Percentiles rank a stretch among this genome's conserved stretches.
Evolutionary conservation across 768 basidiomycete genomes (phyloP).

Genomic region (Boletus reticulatus): DNA sequence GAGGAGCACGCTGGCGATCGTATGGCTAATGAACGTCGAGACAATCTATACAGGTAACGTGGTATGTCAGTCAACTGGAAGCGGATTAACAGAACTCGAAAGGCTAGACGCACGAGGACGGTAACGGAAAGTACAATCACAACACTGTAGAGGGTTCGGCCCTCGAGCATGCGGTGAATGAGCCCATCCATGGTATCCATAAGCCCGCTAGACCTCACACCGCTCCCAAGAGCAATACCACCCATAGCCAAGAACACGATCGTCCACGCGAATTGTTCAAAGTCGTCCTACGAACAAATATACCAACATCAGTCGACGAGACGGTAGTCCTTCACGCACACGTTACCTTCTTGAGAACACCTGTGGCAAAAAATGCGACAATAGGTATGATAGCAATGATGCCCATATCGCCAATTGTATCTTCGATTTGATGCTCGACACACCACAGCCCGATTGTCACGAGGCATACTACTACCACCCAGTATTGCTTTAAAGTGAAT

Average conservation of each 20-base stretch:
- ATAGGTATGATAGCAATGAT: conserved; percentile 93
- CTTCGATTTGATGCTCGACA: conserved; percentile 74
- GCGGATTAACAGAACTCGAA: neutral
- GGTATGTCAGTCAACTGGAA: neutral
- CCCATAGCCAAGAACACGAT: conserved; percentile 98
- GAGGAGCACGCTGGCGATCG: conserved; percentile 94
- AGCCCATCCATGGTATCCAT: conserved; percentile 70
- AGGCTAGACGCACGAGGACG: conserved; percentile 54
- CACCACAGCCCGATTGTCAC: conserved; percentile 91
- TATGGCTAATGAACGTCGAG: conserved; percentile 97
- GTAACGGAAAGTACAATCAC: conserved; percentile 66
- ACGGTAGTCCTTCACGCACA: neutral
- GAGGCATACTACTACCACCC: conserved; percentile 81
- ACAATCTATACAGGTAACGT: conserved; percentile 55
- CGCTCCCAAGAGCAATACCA: conserved; percentile 93
- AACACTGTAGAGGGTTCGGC: conserved; percentile 63
- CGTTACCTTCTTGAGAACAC: conserved; percentile 86
- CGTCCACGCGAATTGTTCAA: conserved; percentile 92
- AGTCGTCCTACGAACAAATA: conserved; percentile 66
- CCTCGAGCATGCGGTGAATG: conserved; percentile 60
- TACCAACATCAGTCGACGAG: neutral
- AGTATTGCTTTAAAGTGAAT: conserved; percentile 86
- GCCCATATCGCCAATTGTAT: conserved; percentile 91
- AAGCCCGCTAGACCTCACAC: conserved; percentile 86
- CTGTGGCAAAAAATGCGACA: conserved; percentile 90